Conservation (phyloP, 352 stramenopile genomes). For the Globisporangium lucens region DNA sequence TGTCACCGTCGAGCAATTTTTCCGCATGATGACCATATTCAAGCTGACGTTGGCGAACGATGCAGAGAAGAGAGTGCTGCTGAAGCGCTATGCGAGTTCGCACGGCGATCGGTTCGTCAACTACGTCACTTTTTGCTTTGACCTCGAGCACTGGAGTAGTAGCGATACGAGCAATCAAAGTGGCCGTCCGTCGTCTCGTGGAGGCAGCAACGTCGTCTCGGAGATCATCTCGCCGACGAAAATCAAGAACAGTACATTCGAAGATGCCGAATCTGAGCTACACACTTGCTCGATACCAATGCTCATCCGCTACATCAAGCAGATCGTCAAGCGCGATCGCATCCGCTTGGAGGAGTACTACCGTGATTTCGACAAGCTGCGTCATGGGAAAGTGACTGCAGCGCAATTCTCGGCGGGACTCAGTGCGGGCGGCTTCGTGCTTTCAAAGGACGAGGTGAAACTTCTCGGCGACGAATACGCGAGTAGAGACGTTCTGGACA, state of each 20-base stretch:
- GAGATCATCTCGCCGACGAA: conserved; percentile 60
- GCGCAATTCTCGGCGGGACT: conserved; percentile 66
- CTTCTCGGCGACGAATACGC: conserved; percentile 58
- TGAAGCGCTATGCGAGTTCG: conserved; percentile 67
- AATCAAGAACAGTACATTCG: conserved; percentile 36
- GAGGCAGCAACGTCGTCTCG: conserved; percentile 31
- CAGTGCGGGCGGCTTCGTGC: conserved; percentile 45
- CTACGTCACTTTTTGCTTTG: conserved; percentile 83
- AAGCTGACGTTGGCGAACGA: conserved; percentile 58
- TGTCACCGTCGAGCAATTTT: conserved; percentile 81
- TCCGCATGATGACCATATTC: conserved; percentile 76
- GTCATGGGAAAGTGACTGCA: conserved; percentile 69
- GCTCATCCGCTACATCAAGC: conserved; percentile 78
- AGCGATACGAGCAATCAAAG: conserved; percentile 30
- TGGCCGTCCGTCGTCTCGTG: conserved; percentile 36
- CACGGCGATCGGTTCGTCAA: conserved; percentile 79
- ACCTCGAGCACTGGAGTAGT: conserved; percentile 53
- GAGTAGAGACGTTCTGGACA: conserved; percentile 50
- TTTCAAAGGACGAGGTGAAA: conserved; percentile 57
- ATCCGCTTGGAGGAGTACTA: conserved; percentile 84
- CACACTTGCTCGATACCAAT: conserved; percentile 57
- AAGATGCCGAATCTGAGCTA: conserved; percentile 25
- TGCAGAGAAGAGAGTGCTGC: conserved; percentile 47
- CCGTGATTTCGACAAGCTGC: conserved; percentile 81
- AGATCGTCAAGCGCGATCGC: conserved; percentile 75